Base-by-base conservation (phyloP, 441 rosid species). In the Sinapis alba region DNA sequence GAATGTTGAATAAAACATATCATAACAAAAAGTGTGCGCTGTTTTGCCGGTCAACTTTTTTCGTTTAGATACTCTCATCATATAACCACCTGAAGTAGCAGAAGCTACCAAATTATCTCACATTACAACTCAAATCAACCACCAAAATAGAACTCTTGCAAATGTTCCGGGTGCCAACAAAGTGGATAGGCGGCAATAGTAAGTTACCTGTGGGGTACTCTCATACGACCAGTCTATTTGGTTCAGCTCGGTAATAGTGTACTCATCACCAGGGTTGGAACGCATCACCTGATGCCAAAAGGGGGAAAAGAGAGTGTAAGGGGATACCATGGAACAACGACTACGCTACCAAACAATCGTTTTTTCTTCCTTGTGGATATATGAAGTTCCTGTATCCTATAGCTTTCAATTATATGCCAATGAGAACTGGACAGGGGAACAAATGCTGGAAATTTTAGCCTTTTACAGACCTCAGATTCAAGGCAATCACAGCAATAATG, bases 181-280 rank as follows among this genome's bases (percentile, higher is more conserved):
- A 63, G 30, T 2, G 41, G 71, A 64, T 32, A 69, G 53, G 11
- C 43, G 53, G 5, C 54, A 21, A 43, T 7, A 36, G 11, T 65
- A 70, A 71, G 63, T 80, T 62, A 89, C 97, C 92, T 74, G 86
- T 11, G 98, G 97, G 65, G 71, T 50, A 79, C 66, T 69, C 7
- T 82, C 80, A 71, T 74, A 84, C 23, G 90, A 86, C 97, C 98
- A 94, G 20, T 79, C 78, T 69, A 85, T 78, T 4, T 89, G 89
- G 83, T 92, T 94, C 15, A 88, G 73, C 82, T 94, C 97, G 51
- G 87, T 83, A n/a, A 88, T 69, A 60, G 82, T 82, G 72, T 82
- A 92, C 64, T 90, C 94, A 68, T 81, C 93, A 12, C 93, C 97
- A 82, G 87, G 94, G 73, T 86, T 85, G 68, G 88, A 18, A 67